Evolutionary conservation across 495 filamentous ascomycete genomes (phyloP), one percentile per base, ranked within the genome.

Genomic region (Xylona heveae): DNA sequence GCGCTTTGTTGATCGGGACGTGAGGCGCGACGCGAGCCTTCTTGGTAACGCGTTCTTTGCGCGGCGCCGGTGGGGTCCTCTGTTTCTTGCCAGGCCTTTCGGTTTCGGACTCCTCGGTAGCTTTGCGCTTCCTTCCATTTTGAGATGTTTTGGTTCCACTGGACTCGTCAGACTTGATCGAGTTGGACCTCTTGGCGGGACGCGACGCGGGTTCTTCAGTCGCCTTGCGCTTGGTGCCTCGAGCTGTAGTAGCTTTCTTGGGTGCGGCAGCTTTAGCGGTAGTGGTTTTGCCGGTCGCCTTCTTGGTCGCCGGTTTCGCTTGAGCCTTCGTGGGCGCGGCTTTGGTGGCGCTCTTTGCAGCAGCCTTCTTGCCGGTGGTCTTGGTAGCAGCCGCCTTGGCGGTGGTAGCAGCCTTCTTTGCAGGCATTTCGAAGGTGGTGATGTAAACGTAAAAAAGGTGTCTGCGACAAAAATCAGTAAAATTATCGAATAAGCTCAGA

Each of bases 1-100:
- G 50, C 3, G 39, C 30, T 15, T 50, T 23, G 35, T 48, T 50
- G 42, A 53, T 46, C 36, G 49, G 38, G 0, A 15, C n/a, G 13
- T 18, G 31, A 7, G 2, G 6, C 1, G 19, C 31, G 25, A 7
- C 20, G 14, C 33, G 33, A 28, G 24, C 4, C 12, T 19, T 25
- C 17, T 38, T 38, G 21, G 34, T 7, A 7, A 8, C 23, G 8
- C 13, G 23, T 13, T 8, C 23, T 7, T 8, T 14, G 28, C 13
- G 1, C 34, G 31, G n/a, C 31, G 8, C 7, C 7, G 28, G 7
- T 16, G 28, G 7, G 15, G 28, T 30, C 8, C 7, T 14, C 28
- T 30, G 7, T 7, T 8, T 16, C 14, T 30, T 30, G 8, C 14
- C 15, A 14, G 23, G 31, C 31, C 4, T 34, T 34, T 4, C 31